Evolutionary conservation across 2,329 filamentous ascomycete genomes (phyloP), one percentile per base, ranked within the genome.

Genomic region (Epichloe gansuensis): DNA sequence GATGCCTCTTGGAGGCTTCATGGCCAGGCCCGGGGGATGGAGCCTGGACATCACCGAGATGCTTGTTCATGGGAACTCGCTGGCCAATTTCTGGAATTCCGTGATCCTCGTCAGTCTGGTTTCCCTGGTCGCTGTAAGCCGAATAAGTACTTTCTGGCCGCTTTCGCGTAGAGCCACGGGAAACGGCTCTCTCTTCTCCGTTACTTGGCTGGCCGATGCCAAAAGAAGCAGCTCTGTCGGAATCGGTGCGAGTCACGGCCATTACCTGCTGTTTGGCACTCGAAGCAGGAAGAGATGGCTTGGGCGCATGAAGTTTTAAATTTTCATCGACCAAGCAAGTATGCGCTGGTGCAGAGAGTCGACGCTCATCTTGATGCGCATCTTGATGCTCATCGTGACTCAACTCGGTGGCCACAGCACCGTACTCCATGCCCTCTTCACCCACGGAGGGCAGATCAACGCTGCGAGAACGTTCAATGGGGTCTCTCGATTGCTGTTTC

Each of bases 41-140:
- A 13, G 93, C 93, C 71, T 98, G 93, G 9, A 97, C 93, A 65
- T 97, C 91, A 55, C 93, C 93, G 43, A 93, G 87, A 65, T 93
- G 81, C 50, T 84, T 86, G 64, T 93, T 85, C 87, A 98, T 93
- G 48, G 93, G 93, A 40, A 98, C 91, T 63, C 90, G 85, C 62
- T 87, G 81, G 47, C 91, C 91, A 59, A 96, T 93, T 64, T 94
- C 87, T 2, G 90, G 90, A 60, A 96, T 95, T 23, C 90, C 91
- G 51, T 89, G 83, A 57, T 93, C 87, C 45, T 91, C 86, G 17
- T 85, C 85, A 41, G 70, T 63, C 56, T 83, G 70, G 41, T 62
- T 60, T 23, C 68, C 68, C 45, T 75, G 73, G 52, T 74, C 73
- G 46, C 74, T 72, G 42, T 76, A 75, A 39, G 73, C 64, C 49